Percentiles rank a stretch among this genome's conserved stretches.
phyloP scores from a whole-genome alignment of 176 grass and related monocot genomes.

The Melocanna baccifera region DNA sequence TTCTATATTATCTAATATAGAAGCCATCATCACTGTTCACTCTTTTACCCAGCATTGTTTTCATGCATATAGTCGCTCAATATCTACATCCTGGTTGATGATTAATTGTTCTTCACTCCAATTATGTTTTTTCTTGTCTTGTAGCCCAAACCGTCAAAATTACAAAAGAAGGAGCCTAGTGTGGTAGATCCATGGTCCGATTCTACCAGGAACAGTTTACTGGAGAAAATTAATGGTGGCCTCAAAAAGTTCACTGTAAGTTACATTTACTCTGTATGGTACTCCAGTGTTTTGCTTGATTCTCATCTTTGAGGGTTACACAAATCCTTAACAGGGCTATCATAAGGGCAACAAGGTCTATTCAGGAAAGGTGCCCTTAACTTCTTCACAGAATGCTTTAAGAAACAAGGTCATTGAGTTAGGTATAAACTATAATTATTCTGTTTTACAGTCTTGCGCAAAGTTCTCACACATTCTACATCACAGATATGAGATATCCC shows the following conservation, averaged over 20 bases:
- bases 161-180: constrained; percentile 46
- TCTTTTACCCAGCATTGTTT: constrained; percentile 8
- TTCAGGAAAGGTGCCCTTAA: constrained; percentile 71
- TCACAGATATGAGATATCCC: neutral
- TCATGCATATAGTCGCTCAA: constrained; percentile 13
- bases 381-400: constrained; percentile 57
- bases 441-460: constrained; percentile 10
- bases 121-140: constrained; percentile 27
- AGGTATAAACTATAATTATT: constrained; percentile 54
- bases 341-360: constrained; percentile 74
- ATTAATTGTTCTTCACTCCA: neutral
- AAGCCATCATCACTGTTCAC: neutral
- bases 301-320: constrained; percentile 1
- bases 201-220: constrained; percentile 48
- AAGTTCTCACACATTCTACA: constrained; percentile 9
- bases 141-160: constrained; percentile 37
- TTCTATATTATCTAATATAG: neutral
- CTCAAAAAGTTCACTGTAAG: constrained; percentile 73
- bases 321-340: constrained; percentile 69
- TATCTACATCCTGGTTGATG: neutral
- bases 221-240: constrained; percentile 44
- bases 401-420: constrained; percentile 74
- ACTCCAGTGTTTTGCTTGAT: neutral
- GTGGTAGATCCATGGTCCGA: constrained; percentile 69
- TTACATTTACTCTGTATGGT: constrained; percentile 25